phyloP scores from a whole-genome alignment of 2,329 filamentous ascomycete genomes.

The Periconia digitata region DNA sequence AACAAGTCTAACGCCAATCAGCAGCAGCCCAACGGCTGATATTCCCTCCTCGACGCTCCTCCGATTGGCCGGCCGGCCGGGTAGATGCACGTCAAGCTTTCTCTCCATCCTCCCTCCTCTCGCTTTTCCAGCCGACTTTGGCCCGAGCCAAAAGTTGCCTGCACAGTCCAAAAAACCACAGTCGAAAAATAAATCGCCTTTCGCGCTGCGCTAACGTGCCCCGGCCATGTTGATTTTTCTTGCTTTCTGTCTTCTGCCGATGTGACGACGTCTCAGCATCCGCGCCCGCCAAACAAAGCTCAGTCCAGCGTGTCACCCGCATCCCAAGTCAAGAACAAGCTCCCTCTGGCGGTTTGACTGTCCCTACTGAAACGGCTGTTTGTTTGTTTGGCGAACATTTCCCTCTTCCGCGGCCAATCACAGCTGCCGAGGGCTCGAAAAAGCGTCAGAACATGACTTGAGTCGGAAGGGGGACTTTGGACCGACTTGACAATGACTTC shows the following conservation, averaged over 20 bases:
- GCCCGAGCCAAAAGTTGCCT: no score
- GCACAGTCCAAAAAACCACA: neutral
- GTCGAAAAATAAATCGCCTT: no score
- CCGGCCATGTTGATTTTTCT: neutral
- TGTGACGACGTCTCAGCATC: conserved; percentile 11
- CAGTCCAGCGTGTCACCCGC: conserved; percentile 13
- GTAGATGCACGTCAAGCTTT: no score
- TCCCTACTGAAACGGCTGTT: conserved; percentile 17
- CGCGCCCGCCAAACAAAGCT: conserved; percentile 3
- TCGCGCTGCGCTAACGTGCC: neutral
- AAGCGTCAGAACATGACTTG: neutral
- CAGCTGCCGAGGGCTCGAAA: conserved; percentile 7
- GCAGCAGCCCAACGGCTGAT: conserved; percentile 21
- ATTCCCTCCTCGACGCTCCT: conserved; percentile 17
- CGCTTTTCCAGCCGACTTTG: conserved; percentile 20
- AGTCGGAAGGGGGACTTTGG: neutral
- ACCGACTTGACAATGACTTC: neutral
- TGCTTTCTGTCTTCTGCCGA: conserved; percentile 8
- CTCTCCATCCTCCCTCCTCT: no score
- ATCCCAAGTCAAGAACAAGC: conserved; percentile 1
- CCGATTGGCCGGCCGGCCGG: conserved; percentile 32
- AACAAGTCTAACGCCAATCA: conserved; percentile 25
- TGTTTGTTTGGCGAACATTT: conserved; percentile 24
- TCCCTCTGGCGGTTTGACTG: conserved; percentile 12
- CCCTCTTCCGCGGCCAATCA: conserved; percentile 19